Percentiles rank a stretch among this genome's conserved stretches.
Evolutionary conservation across 2,329 filamentous ascomycete genomes (phyloP).

Genomic region (Aspergillus sp.): DNA sequence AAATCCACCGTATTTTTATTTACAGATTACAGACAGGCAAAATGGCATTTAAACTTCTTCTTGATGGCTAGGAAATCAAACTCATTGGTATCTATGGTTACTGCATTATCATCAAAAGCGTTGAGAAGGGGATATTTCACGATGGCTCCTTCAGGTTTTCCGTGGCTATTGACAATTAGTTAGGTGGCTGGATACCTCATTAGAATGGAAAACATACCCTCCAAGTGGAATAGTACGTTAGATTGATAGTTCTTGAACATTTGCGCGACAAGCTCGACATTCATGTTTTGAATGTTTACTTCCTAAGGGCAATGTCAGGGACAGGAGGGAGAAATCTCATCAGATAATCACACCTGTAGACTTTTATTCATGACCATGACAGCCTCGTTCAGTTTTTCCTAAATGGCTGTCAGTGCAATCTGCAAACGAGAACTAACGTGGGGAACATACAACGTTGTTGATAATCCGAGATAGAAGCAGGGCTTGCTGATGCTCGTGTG

Average conservation of each 20-base stretch:
- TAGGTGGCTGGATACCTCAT: not conserved
- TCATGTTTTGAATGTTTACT: constrained; percentile 98
- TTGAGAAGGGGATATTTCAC: constrained; percentile 39
- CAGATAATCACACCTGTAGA: constrained; percentile 63
- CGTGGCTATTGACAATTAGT: constrained; percentile 58
- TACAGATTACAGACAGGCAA: not conserved
- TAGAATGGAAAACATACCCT: constrained; percentile 61
- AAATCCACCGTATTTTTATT: not conserved
- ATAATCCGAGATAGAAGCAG: constrained; percentile 92
- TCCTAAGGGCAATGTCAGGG: constrained; percentile 57
- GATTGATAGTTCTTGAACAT: constrained; percentile 99
- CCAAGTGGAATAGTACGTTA: constrained; percentile 93
- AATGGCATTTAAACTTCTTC: not conserved
- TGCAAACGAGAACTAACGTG: not conserved
- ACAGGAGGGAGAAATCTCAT: not conserved
- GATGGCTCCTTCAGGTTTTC: constrained; percentile 78
- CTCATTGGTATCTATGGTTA: constrained; percentile 2
- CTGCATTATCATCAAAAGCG: not conserved
- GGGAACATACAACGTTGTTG: constrained; percentile 80
- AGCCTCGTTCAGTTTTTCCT: constrained; percentile 98
- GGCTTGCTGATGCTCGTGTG: constrained; percentile 96
- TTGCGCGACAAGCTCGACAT: constrained; percentile 93
- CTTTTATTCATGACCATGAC: constrained; percentile 90
- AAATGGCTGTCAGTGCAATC: not conserved
- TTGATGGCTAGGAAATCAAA: not conserved